Conservation (phyloP, 768 basidiomycete genomes). For the Hygrophorus pudorinus region DNA sequence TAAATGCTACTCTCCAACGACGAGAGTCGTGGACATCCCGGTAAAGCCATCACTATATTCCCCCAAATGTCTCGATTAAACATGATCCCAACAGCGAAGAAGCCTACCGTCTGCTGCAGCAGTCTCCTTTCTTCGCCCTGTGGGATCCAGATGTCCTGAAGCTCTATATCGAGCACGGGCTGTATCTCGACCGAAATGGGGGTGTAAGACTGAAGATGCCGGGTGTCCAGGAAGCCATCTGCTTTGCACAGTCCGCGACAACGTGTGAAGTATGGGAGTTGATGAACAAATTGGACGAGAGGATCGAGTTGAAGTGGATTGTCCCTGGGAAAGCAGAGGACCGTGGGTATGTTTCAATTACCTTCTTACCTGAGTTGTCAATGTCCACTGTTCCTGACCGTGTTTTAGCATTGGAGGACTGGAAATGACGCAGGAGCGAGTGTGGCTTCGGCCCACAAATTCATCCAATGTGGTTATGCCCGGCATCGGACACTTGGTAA, state of each 20-base stretch:
- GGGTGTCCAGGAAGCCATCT: constrained; percentile 51
- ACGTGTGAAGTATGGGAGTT: constrained; percentile 31
- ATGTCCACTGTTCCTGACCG: neutral
- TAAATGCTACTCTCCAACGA: constrained; percentile 42
- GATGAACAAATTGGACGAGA: constrained; percentile 35
- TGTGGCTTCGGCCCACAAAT: constrained; percentile 35
- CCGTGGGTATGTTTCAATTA: constrained; percentile 21
- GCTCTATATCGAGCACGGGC: constrained; percentile 50
- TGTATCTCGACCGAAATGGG: constrained; percentile 25
- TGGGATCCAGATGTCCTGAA: constrained; percentile 62
- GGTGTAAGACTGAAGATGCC: constrained; percentile 56
- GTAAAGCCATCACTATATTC: neutral
- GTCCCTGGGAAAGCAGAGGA: constrained; percentile 35
- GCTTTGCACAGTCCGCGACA: constrained; percentile 41
- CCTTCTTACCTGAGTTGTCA: no score
- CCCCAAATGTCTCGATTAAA: neutral
- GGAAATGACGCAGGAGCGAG: constrained; percentile 24
- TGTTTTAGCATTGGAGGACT: constrained; percentile 23
- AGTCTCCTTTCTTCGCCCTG: constrained; percentile 54
- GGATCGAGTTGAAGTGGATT: constrained; percentile 45
- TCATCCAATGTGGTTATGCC: constrained; percentile 29
- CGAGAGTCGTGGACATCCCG: constrained; percentile 43
- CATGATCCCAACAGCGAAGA: constrained; percentile 37
- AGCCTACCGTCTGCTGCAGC: constrained; percentile 37
- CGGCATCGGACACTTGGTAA: constrained; percentile 35